Percentiles rank a stretch among this genome's conserved stretches.
Evolutionary conservation across 1,284 basidiomycete genomes (phyloP).

Genomic region (Flammula alnicola): DNA sequence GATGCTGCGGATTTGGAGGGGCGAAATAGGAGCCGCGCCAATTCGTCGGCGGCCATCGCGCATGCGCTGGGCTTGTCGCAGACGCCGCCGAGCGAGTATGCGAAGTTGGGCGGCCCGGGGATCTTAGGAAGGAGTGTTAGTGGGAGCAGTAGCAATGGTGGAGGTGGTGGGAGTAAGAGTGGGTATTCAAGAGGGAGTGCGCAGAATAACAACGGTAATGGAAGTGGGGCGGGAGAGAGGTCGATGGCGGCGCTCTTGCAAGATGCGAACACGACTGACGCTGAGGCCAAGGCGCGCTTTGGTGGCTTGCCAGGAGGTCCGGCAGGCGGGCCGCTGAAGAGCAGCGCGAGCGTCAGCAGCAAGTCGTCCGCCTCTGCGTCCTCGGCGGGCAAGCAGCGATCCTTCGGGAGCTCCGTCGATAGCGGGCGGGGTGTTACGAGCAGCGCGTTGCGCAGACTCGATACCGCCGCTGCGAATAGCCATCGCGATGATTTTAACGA

Average conservation of each 20-base stretch:
- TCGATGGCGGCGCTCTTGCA: too few species aligned
- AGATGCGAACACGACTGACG: too few species aligned
- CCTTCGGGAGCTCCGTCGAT: conserved; percentile 17
- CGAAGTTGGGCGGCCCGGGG: conserved; percentile 41
- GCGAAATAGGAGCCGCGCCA: conserved; percentile 26
- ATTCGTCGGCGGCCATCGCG: conserved; percentile 40
- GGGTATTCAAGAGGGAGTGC: too few species aligned
- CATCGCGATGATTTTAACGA: background rate
- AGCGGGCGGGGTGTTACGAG: conserved; percentile 1
- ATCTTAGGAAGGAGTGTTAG: conserved; percentile 28
- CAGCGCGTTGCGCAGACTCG: conserved; percentile 2
- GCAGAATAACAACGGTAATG: too few species aligned
- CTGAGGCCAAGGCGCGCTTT: too few species aligned
- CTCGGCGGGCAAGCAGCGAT: conserved; percentile 36
- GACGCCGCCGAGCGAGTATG: conserved; percentile 39
- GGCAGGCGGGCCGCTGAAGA: too few species aligned
- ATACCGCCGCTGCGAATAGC: background rate
- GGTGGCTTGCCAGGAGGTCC: too few species aligned
- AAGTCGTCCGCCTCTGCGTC: conserved; percentile 3
- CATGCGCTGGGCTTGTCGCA: conserved; percentile 44
- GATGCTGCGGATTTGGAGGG: conserved; percentile 1
- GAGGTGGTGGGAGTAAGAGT: too few species aligned
- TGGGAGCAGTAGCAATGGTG: conserved; percentile 28
- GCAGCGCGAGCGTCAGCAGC: conserved; percentile 29
- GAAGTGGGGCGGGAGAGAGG: too few species aligned